Conservation (phyloP, 306 rosid genomes). For the Clitoria ternatea region DNA sequence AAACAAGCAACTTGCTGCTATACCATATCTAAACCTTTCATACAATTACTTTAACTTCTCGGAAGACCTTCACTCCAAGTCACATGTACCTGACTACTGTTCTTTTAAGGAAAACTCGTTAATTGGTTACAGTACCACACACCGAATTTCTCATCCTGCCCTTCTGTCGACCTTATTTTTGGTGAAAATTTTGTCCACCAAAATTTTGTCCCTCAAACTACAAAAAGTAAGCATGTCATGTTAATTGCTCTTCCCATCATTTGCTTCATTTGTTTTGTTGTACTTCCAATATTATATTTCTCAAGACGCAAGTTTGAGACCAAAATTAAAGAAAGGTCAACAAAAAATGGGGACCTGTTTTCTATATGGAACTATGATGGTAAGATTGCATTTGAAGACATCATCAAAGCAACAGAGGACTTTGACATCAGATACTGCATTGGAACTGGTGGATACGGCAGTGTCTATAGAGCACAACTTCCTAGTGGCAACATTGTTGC, state of each 20-base stretch:
- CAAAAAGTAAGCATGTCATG: too few relatives aligned
- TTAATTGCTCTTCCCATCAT: neutral
- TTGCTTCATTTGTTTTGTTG: neutral
- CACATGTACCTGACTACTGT: too few relatives aligned
- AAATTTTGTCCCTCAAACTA: neutral
- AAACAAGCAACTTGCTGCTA: neutral
- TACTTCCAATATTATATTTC: neutral
- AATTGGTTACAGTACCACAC: neutral
- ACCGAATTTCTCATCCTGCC: neutral
- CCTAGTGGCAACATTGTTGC: conserved; percentile 11
- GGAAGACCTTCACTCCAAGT: neutral
- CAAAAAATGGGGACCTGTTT: conserved; percentile 4
- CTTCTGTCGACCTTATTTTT: too few relatives aligned
- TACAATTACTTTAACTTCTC: neutral
- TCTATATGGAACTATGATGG: conserved; percentile 13
- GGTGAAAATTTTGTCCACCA: too few relatives aligned
- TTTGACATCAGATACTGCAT: neutral
- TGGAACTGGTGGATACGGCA: neutral
- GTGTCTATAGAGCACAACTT: conserved; percentile 6
- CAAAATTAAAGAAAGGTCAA: neutral
- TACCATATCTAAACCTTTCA: neutral
- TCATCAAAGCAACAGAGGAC: conserved; percentile 8
- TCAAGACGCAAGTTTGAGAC: neutral
- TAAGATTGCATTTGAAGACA: conserved; percentile 14
- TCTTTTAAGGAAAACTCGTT: neutral